A percentile compares a stretch with the other conserved stretches of the same genome.
Conservation (phyloP, 164 flowering plant genomes). For the Vitis cinerea region DNA sequence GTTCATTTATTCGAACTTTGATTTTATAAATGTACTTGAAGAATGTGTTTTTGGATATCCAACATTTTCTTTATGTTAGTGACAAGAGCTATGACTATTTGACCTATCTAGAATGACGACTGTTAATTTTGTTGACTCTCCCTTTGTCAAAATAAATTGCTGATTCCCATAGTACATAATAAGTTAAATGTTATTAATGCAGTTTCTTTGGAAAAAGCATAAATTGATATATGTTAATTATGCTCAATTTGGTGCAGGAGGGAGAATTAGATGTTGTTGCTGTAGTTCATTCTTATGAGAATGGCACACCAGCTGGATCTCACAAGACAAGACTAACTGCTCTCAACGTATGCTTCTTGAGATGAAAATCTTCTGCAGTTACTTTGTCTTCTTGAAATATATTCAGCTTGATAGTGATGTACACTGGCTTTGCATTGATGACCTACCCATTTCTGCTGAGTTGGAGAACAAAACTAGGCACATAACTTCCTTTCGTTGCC, state of each 20-base stretch:
- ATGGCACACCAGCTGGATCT: conserved; percentile 66
- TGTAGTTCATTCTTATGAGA: conserved; percentile 86
- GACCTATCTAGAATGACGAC: too few relatives aligned
- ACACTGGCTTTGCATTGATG: not conserved
- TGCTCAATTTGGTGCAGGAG: conserved; percentile 40
- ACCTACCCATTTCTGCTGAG: not conserved
- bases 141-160: not conserved
- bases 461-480: not conserved
- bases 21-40: not conserved
- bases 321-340: conserved; percentile 87
- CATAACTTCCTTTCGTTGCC: too few relatives aligned
- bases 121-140: not conserved
- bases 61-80: not conserved
- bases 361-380: not conserved
- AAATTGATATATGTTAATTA: not conserved
- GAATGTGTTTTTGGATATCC: not conserved
- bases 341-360: conserved; percentile 59
- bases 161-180: not conserved
- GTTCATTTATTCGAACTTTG: not conserved
- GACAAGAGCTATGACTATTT: too few relatives aligned
- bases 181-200: too few relatives aligned
- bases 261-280: conserved; percentile 81
- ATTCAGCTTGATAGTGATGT: not conserved
- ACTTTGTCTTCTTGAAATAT: not conserved
- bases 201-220: too few relatives aligned